phyloP scores from a whole-genome alignment of 176 grass and related monocot genomes.

The Alloteropsis semialata region DNA sequence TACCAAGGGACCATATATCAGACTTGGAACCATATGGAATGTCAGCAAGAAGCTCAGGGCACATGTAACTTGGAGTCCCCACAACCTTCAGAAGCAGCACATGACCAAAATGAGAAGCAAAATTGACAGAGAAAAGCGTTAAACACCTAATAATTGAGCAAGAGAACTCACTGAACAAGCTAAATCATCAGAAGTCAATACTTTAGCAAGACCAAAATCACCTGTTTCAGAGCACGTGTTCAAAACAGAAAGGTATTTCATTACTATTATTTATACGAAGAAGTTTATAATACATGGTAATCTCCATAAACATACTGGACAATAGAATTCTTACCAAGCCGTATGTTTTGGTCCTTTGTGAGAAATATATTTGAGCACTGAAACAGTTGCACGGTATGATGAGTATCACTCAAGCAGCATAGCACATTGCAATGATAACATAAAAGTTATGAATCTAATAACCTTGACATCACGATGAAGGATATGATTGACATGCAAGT shows the following conservation, averaged over 20 bases:
- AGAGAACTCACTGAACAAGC: constrained; percentile 82
- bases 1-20: constrained; percentile 98
- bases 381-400: constrained; percentile 5
- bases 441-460: background rate
- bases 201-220: constrained; percentile 96
- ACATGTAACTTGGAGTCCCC: constrained; percentile 98
- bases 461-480: constrained; percentile 99
- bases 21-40: constrained; percentile 98
- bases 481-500: constrained; percentile 86
- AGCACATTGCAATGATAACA: constrained; percentile 9
- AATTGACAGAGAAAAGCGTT: background rate
- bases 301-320: background rate
- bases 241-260: constrained; percentile 15
- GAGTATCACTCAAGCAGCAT: constrained; percentile 31
- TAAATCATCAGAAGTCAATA: constrained; percentile 86
- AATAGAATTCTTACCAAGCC: constrained; percentile 63
- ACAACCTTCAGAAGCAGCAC: constrained; percentile 63
- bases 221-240: constrained; percentile 47
- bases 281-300: background rate
- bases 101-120: constrained; percentile 15
- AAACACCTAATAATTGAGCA: background rate
- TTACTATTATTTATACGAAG: background rate
- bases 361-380: constrained; percentile 99
- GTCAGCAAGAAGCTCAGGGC: constrained; percentile 98
- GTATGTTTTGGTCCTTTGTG: constrained; percentile 78